Evolutionary conservation across 108 stramenopile species (phyloP), one percentile per base, ranked within the genome.

Genomic region (Poteriospumella lacustris): DNA sequence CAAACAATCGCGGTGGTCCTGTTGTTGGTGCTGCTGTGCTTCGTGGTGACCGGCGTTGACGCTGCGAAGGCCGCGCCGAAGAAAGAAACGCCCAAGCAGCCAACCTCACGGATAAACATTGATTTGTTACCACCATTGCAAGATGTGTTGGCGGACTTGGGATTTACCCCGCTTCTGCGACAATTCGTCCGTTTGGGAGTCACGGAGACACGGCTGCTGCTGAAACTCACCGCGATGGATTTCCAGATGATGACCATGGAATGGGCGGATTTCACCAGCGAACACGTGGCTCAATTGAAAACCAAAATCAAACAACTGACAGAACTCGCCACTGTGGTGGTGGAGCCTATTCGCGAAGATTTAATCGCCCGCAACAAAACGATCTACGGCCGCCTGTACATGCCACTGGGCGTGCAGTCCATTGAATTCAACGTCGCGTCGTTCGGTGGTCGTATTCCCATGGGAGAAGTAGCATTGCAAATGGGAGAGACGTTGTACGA

Each of bases 191-290:
- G 24, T 5, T 33, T 73, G 70, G 70, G 70, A 33, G 47, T 73
- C 9, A 73, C 70, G 28, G 70, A 73, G 31, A 73, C 70, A 73
- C 36, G 70, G 3, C 43, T 52, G 3, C 42, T 73, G 19, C 42
- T 73, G 28, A 15, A 33, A 42, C 31, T 73, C 9, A 34, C 70
- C 9, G 5, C 15, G 9, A 73, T 73, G 70, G 70, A 73, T 24
- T 73, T 52, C 47, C 36, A 42, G 41, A 73, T 73, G 5, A 73
- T 73, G 70, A 28, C 47, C n/a, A 73, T 73, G 28, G 70, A 73
- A 5, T 73, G 70, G 70, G 70, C 26, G 36, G 41, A 38, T 5
- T 44, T 52, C 19, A 24, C 12, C 3, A 33, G 36, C 26, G 47
- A 44, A 3, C 5, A 73, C 28, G 47, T 39, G 44, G 42, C 12